Conservation (phyloP, 2,329 filamentous ascomycete species). For the Ophiostoma novo-ulmi region DNA sequence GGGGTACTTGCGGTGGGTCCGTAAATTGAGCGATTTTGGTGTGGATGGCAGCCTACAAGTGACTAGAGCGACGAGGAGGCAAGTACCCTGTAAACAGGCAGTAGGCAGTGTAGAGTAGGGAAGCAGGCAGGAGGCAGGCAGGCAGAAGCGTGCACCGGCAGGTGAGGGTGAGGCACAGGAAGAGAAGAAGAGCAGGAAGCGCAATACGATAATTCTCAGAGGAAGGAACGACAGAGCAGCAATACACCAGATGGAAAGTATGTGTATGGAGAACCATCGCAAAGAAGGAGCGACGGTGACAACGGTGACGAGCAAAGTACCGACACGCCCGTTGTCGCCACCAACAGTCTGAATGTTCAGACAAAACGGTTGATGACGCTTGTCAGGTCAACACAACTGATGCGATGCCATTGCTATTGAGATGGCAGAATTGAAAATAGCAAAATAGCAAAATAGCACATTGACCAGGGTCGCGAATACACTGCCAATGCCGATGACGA, state of each 20-base stretch:
- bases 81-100: conserved; percentile 26
- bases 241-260: no score
- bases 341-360: no score
- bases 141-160: neutral
- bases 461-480: neutral
- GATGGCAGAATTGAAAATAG: no score
- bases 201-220: neutral
- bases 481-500: neutral
- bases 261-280: no score
- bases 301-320: no score
- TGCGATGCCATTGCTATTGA: no score
- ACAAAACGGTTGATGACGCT: no score
- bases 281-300: no score
- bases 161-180: neutral
- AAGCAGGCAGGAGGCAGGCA: neutral
- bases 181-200: neutral
- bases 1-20: conserved; percentile 32
- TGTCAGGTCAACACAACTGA: no score
- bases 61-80: conserved; percentile 27
- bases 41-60: conserved; percentile 33
- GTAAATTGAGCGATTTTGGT: conserved; percentile 17
- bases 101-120: conserved; percentile 16
- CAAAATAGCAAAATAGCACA: neutral
- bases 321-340: neutral
- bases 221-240: neutral